Conservation (phyloP, 495 filamentous ascomycete species). For the Usnea hakonensis region DNA sequence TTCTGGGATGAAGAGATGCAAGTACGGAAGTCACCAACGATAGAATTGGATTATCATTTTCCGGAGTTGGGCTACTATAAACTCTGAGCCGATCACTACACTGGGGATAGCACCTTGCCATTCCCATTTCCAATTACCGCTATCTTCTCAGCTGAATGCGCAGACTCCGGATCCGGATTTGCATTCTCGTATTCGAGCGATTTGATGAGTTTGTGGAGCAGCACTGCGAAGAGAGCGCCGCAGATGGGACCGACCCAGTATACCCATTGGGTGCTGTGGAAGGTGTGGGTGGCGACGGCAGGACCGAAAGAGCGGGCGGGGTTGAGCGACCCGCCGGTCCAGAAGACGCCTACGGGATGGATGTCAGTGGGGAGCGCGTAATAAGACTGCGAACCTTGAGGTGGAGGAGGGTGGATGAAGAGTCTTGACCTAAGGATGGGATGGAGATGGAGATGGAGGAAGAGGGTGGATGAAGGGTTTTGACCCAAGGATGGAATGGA, state of each 20-base stretch:
- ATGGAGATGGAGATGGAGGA: no score
- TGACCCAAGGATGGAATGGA: neutral
- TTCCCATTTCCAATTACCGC: neutral
- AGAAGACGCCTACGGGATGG: conserved; percentile 42
- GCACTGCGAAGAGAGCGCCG: conserved; percentile 57
- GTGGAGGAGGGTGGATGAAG: no score
- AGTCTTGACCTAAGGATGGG: neutral
- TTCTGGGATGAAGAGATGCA: no score
- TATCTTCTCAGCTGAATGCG: neutral
- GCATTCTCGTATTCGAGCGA: conserved; percentile 65
- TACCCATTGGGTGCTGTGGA: conserved; percentile 37
- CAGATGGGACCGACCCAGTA: conserved; percentile 60
- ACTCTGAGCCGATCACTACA: no score
- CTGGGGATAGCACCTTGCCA: neutral
- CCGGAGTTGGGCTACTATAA: no score
- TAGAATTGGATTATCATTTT: no score
- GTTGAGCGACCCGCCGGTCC: conserved; percentile 54
- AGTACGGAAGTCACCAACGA: no score
- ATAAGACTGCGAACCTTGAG: neutral
- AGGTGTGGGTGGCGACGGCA: conserved; percentile 16
- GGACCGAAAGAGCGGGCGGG: conserved; percentile 39
- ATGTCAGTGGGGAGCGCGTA: conserved; percentile 2
- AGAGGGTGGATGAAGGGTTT: neutral
- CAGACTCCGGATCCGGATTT: conserved; percentile 65
- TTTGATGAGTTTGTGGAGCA: conserved; percentile 61